phyloP scores from a whole-genome alignment of 257 asterid genomes.

The Rhazya stricta region DNA sequence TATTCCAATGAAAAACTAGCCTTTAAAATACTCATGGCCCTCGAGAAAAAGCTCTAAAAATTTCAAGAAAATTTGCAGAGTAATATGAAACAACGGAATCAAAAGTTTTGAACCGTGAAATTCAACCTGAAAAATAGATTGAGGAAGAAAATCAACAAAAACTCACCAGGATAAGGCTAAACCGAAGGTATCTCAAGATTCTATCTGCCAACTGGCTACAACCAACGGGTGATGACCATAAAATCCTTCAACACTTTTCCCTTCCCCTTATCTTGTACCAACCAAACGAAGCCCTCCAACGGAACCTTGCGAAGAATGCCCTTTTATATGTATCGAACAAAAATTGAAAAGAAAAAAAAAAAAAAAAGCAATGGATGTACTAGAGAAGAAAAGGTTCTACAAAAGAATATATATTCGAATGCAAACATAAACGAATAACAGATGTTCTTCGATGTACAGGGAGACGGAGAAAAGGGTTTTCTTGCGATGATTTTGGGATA shows the following conservation, averaged over 20 bases:
- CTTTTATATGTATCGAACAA: not conserved
- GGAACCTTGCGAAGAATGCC: not conserved
- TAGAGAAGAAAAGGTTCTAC: not conserved
- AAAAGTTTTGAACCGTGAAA: not conserved
- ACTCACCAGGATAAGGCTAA: constrained; percentile 7
- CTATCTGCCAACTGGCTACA: not conserved
- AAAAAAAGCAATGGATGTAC: not conserved
- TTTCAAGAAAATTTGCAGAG: not conserved
- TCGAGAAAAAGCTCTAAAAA: not conserved
- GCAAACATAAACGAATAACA: not conserved
- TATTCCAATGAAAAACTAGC: not conserved
- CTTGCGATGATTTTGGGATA: not conserved
- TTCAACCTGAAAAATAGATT: not conserved
- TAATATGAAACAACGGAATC: not conserved
- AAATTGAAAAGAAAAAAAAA: too few species aligned
- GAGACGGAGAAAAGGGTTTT: not conserved
- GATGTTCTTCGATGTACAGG: not conserved
- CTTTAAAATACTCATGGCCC: not conserved
- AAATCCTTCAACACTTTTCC: constrained; percentile 6
- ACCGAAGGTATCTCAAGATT: not conserved
- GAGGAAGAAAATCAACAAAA: not conserved
- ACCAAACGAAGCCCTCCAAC: not conserved
- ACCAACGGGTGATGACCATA: not conserved
- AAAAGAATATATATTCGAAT: not conserved
- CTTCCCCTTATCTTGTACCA: constrained; percentile 10